Conservation (phyloP, 1,284 basidiomycete genomes). For the Grifola frondosa region DNA sequence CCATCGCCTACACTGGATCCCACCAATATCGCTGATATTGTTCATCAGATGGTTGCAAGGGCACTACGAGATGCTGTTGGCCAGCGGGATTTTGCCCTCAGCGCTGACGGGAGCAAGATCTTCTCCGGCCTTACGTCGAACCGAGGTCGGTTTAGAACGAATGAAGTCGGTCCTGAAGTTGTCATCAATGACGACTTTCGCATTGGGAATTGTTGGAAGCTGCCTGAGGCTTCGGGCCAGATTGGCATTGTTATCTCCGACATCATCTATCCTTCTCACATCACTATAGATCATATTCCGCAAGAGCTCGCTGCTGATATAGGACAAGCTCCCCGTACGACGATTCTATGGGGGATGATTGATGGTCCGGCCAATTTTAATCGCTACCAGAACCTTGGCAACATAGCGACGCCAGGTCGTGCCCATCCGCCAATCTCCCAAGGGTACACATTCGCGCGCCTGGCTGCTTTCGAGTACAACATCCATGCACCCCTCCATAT, state of each 20-base stretch:
- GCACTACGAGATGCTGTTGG: background rate
- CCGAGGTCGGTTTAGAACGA: too few relatives aligned
- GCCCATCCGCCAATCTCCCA: background rate
- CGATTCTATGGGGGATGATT: conserved; percentile 3
- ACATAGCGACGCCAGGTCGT: too few relatives aligned
- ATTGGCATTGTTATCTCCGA: background rate
- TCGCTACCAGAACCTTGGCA: too few relatives aligned
- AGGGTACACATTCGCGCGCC: background rate
- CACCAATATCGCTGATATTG: too few relatives aligned
- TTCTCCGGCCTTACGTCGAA: background rate
- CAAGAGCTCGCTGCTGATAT: conserved; percentile 1
- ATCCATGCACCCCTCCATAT: background rate
- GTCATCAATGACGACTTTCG: background rate
- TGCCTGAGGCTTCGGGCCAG: too few relatives aligned
- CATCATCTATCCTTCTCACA: background rate
- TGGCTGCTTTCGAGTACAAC: conserved; percentile 2
- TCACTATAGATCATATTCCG: conserved; percentile 4
- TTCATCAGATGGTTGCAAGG: too few relatives aligned
- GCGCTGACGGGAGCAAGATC: background rate
- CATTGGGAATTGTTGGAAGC: conserved; percentile 3
- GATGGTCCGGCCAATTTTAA: conserved; percentile 2
- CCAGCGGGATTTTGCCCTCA: background rate
- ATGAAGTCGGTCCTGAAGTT: too few relatives aligned
- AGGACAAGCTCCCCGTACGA: background rate
- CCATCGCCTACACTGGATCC: too few relatives aligned